Base-by-base conservation (phyloP, 169 alveolate genomes). In the Plasmodium inui region DNA sequence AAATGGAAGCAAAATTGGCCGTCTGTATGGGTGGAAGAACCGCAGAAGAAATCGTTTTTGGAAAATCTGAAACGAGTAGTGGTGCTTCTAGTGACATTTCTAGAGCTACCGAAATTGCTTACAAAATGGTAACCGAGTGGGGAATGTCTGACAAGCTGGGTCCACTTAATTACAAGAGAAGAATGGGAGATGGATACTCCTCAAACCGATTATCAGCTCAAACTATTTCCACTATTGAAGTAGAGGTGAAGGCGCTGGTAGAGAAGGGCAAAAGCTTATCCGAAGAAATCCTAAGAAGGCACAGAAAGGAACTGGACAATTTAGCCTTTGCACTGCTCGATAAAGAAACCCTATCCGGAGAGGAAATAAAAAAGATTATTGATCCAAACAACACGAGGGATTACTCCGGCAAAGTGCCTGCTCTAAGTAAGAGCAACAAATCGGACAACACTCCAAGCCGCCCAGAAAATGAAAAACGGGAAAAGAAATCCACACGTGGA, bases 21-120 rank as follows among this genome's bases (percentile, higher is more conserved):
- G 99, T 98, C 0, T 98, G 99, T 57, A 98, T 98, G 99, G 99
- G 99, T 17, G 99, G 99, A 10, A 96, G 99, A 74, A 98, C 98
- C 7, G 99, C 99, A 53, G 99, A 98, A 95, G 97, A 97, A 61
- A 83, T 98, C 2, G 98, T 97, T 79, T 95, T 98, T 30, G 99
- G 99, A 17, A 88, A 92, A 57, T 96, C 98, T 34, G 96, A 97
- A 71, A 96, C 98, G 14, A 98, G 99, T 34, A 96, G 98, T 22
- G 99, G 99, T 12, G 99, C 99, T 28, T 94, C 98, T 70, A 93
- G 98, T 86, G 99, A 98, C 91, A 97, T 98, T 22, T 72, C 94
- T 8, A 95, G 97, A 37, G 98, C 99, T 14, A 98, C 99, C 3
- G 96, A 96, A 82, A 95, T 98, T 46, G 99, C 99, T 0, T 84